Percentiles rank a stretch among this genome's conserved stretches.
Conservation (phyloP, 2,329 filamentous ascomycete genomes). For the Sclerotinia trifoliorum region DNA sequence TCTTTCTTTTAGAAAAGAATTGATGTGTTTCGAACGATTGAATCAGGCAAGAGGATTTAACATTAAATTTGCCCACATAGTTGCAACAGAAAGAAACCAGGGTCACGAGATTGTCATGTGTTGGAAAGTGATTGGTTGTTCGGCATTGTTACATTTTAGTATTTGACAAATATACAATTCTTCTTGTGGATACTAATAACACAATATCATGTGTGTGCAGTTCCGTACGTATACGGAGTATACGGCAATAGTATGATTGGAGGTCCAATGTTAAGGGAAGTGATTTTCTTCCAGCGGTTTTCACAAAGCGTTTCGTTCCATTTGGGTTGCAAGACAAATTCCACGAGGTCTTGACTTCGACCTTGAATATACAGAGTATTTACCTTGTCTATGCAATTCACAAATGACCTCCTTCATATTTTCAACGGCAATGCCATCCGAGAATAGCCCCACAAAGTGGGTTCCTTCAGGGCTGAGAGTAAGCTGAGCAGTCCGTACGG, state of each 20-base stretch:
- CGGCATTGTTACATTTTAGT: background rate
- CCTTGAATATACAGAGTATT: too few relatives aligned
- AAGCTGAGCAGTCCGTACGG: background rate
- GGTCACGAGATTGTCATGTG: background rate
- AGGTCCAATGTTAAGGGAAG: background rate
- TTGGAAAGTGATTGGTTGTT: background rate
- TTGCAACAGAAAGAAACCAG: background rate
- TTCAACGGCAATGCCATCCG: background rate
- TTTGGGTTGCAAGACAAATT: too few relatives aligned
- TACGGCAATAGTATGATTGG: background rate
- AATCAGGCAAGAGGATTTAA: background rate
- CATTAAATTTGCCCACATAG: background rate
- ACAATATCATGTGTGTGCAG: background rate
- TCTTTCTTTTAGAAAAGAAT: background rate
- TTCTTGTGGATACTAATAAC: background rate
- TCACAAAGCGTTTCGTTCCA: too few relatives aligned
- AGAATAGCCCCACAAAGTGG: background rate
- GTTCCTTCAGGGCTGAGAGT: background rate
- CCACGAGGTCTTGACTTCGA: too few relatives aligned
- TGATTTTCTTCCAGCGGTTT: background rate
- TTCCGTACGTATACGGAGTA: background rate
- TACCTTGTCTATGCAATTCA: background rate
- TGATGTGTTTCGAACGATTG: background rate
- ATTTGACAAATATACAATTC: background rate
- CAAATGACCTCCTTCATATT: background rate